Evolutionary conservation across 2,329 filamentous ascomycete species (phyloP).

Genomic region (Venturia nashicola): DNA sequence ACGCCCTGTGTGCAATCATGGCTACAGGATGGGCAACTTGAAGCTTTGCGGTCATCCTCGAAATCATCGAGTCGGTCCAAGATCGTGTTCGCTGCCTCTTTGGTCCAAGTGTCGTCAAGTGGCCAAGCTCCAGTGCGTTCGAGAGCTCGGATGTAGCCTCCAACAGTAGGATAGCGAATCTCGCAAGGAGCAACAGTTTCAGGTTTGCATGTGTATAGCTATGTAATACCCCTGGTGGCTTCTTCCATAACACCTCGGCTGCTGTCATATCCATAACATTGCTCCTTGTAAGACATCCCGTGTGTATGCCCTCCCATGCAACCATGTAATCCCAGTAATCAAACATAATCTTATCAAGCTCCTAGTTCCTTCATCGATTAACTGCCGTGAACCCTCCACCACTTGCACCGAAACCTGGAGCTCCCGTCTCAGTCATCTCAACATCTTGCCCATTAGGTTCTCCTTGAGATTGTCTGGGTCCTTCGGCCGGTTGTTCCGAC

Average conservation of each 20-base stretch:
- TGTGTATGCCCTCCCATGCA: neutral
- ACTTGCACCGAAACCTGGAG: constrained; percentile 4
- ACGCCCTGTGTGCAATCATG: neutral
- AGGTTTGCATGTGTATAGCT: too few relatives aligned
- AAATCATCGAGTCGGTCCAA: too few relatives aligned
- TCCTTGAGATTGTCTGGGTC: constrained; percentile 20
- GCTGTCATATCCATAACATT: neutral
- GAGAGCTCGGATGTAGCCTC: too few relatives aligned
- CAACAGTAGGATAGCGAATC: too few relatives aligned
- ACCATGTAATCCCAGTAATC: neutral
- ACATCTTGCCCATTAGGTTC: constrained; percentile 18
- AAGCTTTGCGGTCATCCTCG: too few relatives aligned
- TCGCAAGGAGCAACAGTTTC: too few relatives aligned
- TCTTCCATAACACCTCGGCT: too few relatives aligned
- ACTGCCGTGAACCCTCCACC: constrained; percentile 24
- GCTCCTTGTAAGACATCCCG: neutral
- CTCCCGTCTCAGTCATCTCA: constrained; percentile 25
- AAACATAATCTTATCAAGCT: constrained; percentile 7
- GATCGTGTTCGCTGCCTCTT: too few relatives aligned
- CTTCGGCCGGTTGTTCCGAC: constrained; percentile 12
- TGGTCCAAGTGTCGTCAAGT: too few relatives aligned
- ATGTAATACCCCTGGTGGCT: too few relatives aligned
- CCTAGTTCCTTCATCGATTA: constrained; percentile 17
- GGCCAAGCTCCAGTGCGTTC: too few relatives aligned
- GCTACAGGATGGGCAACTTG: too few relatives aligned